phyloP scores from a whole-genome alignment of 176 grass and related monocot genomes.

The Triticum monococcum region DNA sequence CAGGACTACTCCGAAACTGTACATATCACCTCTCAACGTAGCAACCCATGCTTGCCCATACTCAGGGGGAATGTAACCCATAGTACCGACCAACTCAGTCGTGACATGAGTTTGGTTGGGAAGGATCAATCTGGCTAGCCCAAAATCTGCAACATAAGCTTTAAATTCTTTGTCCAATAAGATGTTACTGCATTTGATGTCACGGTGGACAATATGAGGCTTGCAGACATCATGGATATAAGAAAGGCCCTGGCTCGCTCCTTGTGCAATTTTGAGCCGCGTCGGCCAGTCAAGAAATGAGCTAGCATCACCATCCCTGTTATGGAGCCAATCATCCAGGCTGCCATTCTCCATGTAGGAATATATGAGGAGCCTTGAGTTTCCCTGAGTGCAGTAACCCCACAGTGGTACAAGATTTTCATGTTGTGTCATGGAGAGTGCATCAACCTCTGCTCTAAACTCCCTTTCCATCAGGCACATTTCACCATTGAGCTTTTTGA shows the following conservation, averaged over 20 bases:
- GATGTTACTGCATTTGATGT: constrained; percentile 86
- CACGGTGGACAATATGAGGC: constrained; percentile 61
- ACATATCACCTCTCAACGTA: constrained; percentile 62
- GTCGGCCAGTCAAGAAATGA: constrained; percentile 44
- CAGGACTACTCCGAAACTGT: constrained; percentile 67
- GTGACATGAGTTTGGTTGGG: constrained; percentile 75
- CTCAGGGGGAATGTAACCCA: constrained; percentile 80
- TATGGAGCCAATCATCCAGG: constrained; percentile 76
- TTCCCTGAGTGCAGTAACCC: constrained; percentile 45
- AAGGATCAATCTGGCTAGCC: constrained; percentile 64
- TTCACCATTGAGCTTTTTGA: constrained; percentile 46
- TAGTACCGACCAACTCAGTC: constrained; percentile 64
- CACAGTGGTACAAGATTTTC: constrained; percentile 46
- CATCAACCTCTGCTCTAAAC: constrained; percentile 47
- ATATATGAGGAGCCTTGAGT: constrained; percentile 41
- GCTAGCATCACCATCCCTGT: constrained; percentile 26
- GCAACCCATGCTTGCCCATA: constrained; percentile 67
- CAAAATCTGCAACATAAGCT: constrained; percentile 75
- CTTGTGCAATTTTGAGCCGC: constrained; percentile 49
- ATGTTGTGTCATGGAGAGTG: constrained; percentile 42
- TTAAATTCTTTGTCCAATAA: constrained; percentile 63
- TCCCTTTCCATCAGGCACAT: constrained; percentile 43
- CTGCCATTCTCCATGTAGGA: constrained; percentile 76
- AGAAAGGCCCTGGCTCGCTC: constrained; percentile 43
- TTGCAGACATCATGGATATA: constrained; percentile 57